These are phyloP conservation scores for Leccinum pellstonianum DNA, from an alignment of 768 basidiomycete genomes.

Conservation along the genomic window DNA sequence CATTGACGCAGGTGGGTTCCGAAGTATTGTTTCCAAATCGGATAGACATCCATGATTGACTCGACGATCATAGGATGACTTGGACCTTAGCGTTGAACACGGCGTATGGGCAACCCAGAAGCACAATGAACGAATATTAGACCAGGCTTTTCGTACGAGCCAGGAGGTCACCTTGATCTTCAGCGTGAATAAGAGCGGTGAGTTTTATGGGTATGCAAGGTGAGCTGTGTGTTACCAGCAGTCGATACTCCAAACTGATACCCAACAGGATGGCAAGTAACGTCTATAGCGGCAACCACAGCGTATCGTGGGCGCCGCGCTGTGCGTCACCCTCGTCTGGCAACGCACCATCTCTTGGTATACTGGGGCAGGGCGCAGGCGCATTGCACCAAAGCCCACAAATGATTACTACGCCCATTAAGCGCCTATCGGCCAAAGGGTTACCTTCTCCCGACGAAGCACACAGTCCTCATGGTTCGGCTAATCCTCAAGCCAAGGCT, in stretches of 20 bases:
- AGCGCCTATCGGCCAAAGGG: constrained; percentile 39
- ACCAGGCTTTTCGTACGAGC: constrained; percentile 91
- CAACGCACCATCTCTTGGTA: constrained; percentile 4
- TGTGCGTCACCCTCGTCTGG: constrained; percentile 31
- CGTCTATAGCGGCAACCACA: constrained; percentile 49
- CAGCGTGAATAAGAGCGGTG: constrained; percentile 90
- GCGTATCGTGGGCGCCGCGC: constrained; percentile 58
- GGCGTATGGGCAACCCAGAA: constrained; percentile 91
- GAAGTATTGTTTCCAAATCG: not conserved
- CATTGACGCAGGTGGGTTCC: constrained; percentile 65
- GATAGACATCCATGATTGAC: not conserved
- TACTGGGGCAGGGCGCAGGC: constrained; percentile 15
- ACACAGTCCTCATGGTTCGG: not conserved
- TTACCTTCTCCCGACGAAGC: constrained; percentile 9
- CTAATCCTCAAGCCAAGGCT: not conserved
- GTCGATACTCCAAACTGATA: constrained; percentile 3
- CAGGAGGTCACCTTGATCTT: constrained; percentile 88
- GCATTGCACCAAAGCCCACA: constrained; percentile 7
- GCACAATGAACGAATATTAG: constrained; percentile 88
- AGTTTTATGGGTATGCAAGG: constrained; percentile 92
- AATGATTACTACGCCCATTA: constrained; percentile 38
- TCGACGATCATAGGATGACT: constrained; percentile 53
- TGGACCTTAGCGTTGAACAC: constrained; percentile 75
- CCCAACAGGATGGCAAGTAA: constrained; percentile 60
- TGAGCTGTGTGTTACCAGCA: constrained; percentile 34